Evolutionary conservation across 2,329 filamentous ascomycete species (phyloP).

Genomic region (Trichoderma aggressivum): DNA sequence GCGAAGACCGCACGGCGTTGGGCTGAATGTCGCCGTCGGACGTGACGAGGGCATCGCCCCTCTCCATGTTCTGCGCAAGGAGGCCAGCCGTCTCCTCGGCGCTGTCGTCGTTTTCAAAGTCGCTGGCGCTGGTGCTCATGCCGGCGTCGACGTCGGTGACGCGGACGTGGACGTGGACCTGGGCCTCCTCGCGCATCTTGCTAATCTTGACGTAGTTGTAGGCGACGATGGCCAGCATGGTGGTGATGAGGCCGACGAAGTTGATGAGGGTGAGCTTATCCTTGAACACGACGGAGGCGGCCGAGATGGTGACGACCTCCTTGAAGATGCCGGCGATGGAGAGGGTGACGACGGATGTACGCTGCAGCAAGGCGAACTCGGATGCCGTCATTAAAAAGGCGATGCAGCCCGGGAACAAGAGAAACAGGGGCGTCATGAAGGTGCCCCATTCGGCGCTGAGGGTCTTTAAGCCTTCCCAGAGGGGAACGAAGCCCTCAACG

Average conservation of each 20-base stretch:
- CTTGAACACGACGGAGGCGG: slow-evolving; percentile 82
- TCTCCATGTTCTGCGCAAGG: slow-evolving; percentile 39
- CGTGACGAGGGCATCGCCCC: slow-evolving; percentile 36
- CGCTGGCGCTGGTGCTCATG: slow-evolving; percentile 36
- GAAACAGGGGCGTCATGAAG: slow-evolving; percentile 63
- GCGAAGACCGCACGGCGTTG: slow-evolving; percentile 28
- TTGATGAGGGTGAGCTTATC: slow-evolving; percentile 87
- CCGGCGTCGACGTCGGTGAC: slow-evolving; percentile 34
- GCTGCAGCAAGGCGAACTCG: slow-evolving; percentile 91
- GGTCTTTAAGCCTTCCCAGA: slow-evolving; percentile 61
- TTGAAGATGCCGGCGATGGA: slow-evolving; percentile 99
- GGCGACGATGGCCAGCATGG: slow-evolving; percentile 76
- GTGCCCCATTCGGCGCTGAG: slow-evolving; percentile 67
- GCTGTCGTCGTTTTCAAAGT: slow-evolving; percentile 41
- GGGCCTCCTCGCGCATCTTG: slow-evolving; percentile 80
- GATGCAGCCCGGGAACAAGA: slow-evolving; percentile 85
- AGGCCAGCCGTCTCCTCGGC: slow-evolving; percentile 46
- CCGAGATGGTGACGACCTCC: slow-evolving; percentile 92
- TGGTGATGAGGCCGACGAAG: slow-evolving; percentile 80
- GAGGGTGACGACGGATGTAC: slow-evolving; percentile 91
- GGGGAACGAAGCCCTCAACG: slow-evolving; percentile 72
- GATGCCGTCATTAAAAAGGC: slow-evolving; percentile 96
- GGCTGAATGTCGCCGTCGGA: slow-evolving; percentile 41
- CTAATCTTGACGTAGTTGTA: slow-evolving; percentile 96
- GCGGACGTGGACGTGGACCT: slow-evolving; percentile 45